Percentiles rank a stretch among this genome's conserved stretches.
Conservation (phyloP, 148 eudicot genomes). For the Rhododendron griersonianum region DNA sequence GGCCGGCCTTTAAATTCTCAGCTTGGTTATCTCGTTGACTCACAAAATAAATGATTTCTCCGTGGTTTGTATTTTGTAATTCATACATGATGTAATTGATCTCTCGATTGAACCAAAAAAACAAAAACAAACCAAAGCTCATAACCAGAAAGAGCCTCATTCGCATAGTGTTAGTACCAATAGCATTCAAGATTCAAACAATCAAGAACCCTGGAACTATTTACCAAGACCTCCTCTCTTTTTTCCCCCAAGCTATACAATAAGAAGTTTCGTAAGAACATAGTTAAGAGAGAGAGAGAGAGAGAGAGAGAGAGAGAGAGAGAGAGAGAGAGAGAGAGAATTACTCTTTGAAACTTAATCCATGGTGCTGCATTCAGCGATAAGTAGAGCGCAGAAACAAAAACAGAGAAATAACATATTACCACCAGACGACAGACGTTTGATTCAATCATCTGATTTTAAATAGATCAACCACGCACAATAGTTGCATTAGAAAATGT, state of each 20-base stretch:
- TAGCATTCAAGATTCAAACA: not conserved
- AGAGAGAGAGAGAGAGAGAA: too few species aligned
- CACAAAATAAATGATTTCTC: too few species aligned
- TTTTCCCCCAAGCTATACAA: not conserved
- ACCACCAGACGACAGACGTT: not conserved
- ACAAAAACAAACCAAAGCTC: too few species aligned
- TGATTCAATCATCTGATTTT: not conserved
- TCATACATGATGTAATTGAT: too few species aligned
- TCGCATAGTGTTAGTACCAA: not conserved
- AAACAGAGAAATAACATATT: not conserved
- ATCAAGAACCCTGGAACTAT: not conserved
- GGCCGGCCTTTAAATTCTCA: too few species aligned
- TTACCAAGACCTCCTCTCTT: not conserved
- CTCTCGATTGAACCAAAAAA: not conserved
- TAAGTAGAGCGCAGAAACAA: not conserved
- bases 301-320: too few species aligned
- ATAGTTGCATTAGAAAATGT: constrained; percentile 53
- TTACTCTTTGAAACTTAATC: not conserved
- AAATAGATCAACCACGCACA: not conserved
- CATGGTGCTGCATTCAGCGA: not conserved
- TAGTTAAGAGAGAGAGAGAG: not conserved
- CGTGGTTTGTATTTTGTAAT: too few species aligned
- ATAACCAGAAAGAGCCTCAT: not conserved
- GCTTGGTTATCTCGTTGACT: too few species aligned
- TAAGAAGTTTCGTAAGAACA: not conserved